phyloP scores from a whole-genome alignment of 2,329 filamentous ascomycete genomes.

The Paraconiothyrium brasiliense region DNA sequence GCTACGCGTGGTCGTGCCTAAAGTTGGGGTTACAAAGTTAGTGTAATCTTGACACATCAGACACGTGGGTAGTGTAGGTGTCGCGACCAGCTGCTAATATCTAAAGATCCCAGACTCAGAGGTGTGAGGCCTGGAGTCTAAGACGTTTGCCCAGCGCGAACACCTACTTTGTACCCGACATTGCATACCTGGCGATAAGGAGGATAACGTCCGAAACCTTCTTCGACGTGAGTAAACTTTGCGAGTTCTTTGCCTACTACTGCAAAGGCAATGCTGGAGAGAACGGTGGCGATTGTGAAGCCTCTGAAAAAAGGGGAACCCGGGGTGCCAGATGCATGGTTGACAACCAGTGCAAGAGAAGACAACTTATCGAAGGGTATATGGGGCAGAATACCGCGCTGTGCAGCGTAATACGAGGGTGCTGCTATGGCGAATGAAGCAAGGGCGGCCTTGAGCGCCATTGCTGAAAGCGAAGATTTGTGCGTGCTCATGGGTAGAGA shows the following conservation, averaged over 20 bases:
- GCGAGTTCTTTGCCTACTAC: constrained; percentile 45
- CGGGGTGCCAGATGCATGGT: constrained; percentile 16
- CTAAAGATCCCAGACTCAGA: too few relatives aligned
- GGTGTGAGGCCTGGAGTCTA: too few relatives aligned
- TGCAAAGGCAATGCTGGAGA: constrained; percentile 28
- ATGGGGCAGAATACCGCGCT: constrained; percentile 13
- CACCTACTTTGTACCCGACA: too few relatives aligned
- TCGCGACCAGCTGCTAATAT: too few relatives aligned
- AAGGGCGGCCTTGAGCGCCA: constrained; percentile 19
- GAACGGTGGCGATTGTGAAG: constrained; percentile 29
- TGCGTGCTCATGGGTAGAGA: constrained; percentile 11
- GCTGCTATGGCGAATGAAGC: constrained; percentile 23
- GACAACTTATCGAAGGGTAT: neutral
- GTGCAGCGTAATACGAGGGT: constrained; percentile 22
- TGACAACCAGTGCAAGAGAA: neutral
- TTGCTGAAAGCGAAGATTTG: constrained; percentile 18
- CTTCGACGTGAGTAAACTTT: constrained; percentile 52
- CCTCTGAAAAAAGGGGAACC: constrained; percentile 21
- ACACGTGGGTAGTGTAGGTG: too few relatives aligned
- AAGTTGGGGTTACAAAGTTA: too few relatives aligned
- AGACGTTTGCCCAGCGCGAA: too few relatives aligned
- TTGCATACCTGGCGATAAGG: constrained; percentile 23
- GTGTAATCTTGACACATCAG: too few relatives aligned
- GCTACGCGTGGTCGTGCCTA: constrained; percentile 13
- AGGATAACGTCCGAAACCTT: constrained; percentile 34